phyloP scores from a whole-genome alignment of 768 basidiomycete species.

The Russula lepida region DNA sequence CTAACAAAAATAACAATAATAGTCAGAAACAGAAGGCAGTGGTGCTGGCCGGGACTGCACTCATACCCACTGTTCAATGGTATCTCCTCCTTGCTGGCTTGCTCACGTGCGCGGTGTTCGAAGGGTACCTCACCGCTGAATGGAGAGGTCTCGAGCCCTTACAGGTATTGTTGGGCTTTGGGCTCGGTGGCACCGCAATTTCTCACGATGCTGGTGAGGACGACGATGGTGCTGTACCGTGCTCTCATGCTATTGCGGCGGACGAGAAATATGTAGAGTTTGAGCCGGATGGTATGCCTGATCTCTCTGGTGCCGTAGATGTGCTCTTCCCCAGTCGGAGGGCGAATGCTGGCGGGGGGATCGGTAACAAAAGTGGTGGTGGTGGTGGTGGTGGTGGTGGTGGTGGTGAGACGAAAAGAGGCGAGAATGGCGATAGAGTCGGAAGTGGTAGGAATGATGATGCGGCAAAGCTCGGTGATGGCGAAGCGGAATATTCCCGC shows the following conservation, averaged over 20 bases:
- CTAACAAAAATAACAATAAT: background rate
- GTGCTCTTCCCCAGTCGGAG: slow-evolving; percentile 53
- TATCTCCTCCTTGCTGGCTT: slow-evolving; percentile 71
- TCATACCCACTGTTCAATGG: slow-evolving; percentile 70
- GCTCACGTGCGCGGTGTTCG: slow-evolving; percentile 73
- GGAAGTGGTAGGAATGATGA: slow-evolving; percentile 52
- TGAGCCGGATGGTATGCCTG: slow-evolving; percentile 72
- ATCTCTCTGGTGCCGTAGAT: slow-evolving; percentile 51
- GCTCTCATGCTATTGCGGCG: background rate
- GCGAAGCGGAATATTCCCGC: slow-evolving; percentile 62
- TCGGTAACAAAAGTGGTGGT: slow-evolving; percentile 18
- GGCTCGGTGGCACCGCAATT: slow-evolving; percentile 36
- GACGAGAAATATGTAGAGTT: slow-evolving; percentile 44
- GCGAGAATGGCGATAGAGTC: slow-evolving; percentile 75
- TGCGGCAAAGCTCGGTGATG: slow-evolving; percentile 28
- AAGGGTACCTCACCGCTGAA: slow-evolving; percentile 75
- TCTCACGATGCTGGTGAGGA: background rate
- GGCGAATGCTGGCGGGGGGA: slow-evolving; percentile 28
- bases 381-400: slow-evolving; percentile 31
- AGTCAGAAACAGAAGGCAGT: background rate
- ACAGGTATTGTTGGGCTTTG: slow-evolving; percentile 66
- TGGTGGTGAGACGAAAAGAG: slow-evolving; percentile 41
- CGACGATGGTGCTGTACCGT: background rate
- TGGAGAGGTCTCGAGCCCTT: slow-evolving; percentile 69
- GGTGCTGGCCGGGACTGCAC: slow-evolving; percentile 28